phyloP scores from a whole-genome alignment of 345 rosid genomes.

The Triadica sebifera region DNA sequence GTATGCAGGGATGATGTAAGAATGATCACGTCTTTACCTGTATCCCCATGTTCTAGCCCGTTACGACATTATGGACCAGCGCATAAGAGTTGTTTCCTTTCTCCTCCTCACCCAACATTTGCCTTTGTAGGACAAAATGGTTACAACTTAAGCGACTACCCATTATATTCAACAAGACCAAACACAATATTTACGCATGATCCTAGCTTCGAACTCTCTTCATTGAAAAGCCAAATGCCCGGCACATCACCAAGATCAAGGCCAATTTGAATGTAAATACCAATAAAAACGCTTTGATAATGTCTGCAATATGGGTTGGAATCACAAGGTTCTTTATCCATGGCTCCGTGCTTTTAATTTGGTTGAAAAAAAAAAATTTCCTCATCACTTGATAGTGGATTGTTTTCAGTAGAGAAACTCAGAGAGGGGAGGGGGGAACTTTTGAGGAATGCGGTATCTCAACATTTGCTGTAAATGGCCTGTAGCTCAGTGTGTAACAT shows the following conservation, averaged over 20 bases:
- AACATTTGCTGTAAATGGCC: conserved; percentile 31
- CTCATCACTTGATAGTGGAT: background rate
- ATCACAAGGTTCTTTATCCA: conserved; percentile 3
- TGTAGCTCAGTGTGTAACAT: conserved; percentile 19
- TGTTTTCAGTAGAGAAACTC: background rate
- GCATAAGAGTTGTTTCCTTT: conserved; percentile 61
- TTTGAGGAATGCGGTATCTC: conserved; percentile 4
- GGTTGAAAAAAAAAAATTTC: background rate
- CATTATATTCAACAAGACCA: conserved; percentile 45
- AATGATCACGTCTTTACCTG: conserved; percentile 76
- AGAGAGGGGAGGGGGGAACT: background rate
- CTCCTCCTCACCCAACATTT: conserved; percentile 77
- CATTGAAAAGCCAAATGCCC: conserved; percentile 45
- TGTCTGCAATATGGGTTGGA: conserved; percentile 4
- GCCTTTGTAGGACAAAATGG: conserved; percentile 48
- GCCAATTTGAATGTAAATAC: conserved; percentile 48
- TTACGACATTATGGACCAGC: conserved; percentile 61
- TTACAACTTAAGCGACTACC: conserved; percentile 51
- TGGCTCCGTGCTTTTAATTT: background rate
- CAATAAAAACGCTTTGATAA: background rate
- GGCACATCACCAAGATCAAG: conserved; percentile 55
- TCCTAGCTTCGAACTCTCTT: conserved; percentile 42
- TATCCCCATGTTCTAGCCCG: conserved; percentile 92
- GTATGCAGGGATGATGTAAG: conserved; percentile 63
- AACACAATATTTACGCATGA: conserved; percentile 36